Percentiles rank a stretch among this genome's conserved stretches.
phyloP scores from a whole-genome alignment of 176 grass and related monocot species.

The Hordeum marinum region DNA sequence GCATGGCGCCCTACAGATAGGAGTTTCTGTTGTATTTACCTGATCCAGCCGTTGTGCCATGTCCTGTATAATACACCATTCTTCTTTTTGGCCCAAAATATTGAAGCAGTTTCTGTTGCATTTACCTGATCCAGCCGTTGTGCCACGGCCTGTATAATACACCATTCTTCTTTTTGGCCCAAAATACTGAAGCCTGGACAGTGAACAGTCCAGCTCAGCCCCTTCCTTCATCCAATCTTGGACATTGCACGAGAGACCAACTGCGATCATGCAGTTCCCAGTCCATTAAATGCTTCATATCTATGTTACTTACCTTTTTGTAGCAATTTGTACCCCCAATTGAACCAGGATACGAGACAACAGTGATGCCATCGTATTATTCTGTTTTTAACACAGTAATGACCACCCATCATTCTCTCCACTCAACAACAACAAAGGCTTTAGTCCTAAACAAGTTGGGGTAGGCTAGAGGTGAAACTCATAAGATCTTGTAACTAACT shows the following conservation, averaged over 20 bases:
- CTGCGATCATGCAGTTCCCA: neutral
- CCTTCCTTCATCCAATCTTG: no score
- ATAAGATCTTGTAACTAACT: no score
- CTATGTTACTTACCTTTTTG: neutral
- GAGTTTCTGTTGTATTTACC: neutral
- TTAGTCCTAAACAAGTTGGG: no score
- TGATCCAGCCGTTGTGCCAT: neutral
- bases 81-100: no score
- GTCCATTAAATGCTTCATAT: neutral
- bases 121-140: neutral
- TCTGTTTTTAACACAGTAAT: neutral
- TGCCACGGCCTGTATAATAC: neutral
- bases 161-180: no score
- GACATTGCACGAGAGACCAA: neutral
- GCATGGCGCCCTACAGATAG: neutral
- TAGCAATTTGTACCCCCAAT: neutral
- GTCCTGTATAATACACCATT: neutral
- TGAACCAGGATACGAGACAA: neutral
- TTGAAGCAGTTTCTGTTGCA: neutral
- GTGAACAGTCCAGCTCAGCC: no score
- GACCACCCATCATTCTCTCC: neutral
- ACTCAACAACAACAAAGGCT: no score
- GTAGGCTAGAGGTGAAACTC: no score
- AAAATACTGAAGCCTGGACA: no score
- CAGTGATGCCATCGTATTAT: neutral